Evolutionary conservation across 1,139 yeast species (phyloP), one percentile per base, ranked within the genome.

Genomic region (Lodderomyces oxycetoniae): DNA sequence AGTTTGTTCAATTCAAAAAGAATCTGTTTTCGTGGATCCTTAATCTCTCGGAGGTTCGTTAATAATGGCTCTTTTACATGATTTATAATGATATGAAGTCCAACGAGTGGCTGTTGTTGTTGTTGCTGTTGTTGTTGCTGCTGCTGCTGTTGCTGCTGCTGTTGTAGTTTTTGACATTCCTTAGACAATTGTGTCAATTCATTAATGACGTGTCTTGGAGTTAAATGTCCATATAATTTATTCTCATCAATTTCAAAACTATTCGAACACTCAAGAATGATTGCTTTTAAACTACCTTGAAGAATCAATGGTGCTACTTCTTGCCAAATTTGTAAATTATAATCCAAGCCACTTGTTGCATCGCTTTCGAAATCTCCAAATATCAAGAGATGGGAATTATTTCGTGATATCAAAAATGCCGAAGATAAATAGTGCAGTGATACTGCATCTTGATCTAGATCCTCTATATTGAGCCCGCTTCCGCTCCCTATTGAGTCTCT

Each of bases 351-450:
- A 7, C 82, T 71, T 0, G 66, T 54, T 4, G 50, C 26, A 52
- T 85, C 94, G 29, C 85, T 72, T 52, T 86, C 95, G 34, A 85
- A 77, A 52, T 86, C 95, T 1, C 96, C 96, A 66, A 85, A 86
- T 4, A 82, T 57, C 12, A 84, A 53, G 4, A 85, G 25, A 3
- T 16, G 25, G 2, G 32, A 19, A 8, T 9, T 20, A 20, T 20
- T 23, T 14, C 20, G 15, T 5, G 60, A 48, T 22, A 81, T 53
- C 17, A 79, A 56, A 49, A 65, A 81, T 8, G 81, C 78, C 13
- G 81, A 71, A 13, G 67, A 59, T 21, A 49, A 41, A 41, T 67
- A 67, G 24, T 41, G 45, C 15, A 38, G 37, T 17, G 37, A 31
- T 11, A 28, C 16, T 5, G 34, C 35, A n/a, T 36, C 38, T 7